Conservation (phyloP, 371 early-diverging fungal species). For the Mortierella sp. region DNA sequence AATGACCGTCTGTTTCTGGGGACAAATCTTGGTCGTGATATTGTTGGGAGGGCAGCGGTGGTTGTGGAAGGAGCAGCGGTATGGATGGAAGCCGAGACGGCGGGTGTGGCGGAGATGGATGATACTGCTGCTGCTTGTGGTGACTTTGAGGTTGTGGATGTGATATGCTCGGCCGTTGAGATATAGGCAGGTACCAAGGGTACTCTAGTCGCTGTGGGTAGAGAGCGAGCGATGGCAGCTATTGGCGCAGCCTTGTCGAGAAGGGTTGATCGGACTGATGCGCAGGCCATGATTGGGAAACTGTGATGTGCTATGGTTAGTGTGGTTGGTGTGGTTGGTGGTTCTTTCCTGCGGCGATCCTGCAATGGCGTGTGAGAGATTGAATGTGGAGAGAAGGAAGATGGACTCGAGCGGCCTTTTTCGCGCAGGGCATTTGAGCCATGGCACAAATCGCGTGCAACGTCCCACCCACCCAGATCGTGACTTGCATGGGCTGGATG, state of each 20-base stretch:
- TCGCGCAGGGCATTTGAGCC: too few species aligned
- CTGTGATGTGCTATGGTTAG: too few species aligned
- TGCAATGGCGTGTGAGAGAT: too few species aligned
- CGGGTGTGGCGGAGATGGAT: neutral
- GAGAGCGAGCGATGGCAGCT: slow-evolving; percentile 18
- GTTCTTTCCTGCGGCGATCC: too few species aligned
- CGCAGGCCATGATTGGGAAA: slow-evolving; percentile 27
- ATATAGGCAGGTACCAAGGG: slow-evolving; percentile 2
- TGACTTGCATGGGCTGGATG: too few species aligned
- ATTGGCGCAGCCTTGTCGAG: slow-evolving; percentile 33
- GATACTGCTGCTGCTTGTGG: neutral
- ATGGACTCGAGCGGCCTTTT: too few species aligned
- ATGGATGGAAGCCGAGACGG: neutral
- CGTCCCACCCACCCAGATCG: too few species aligned
- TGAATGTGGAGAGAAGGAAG: too few species aligned
- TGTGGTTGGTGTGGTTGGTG: neutral
- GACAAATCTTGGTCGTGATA: slow-evolving; percentile 23
- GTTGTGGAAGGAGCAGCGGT: slow-evolving; percentile 9
- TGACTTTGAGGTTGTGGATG: neutral
- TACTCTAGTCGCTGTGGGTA: slow-evolving; percentile 2
- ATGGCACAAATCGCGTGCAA: too few species aligned
- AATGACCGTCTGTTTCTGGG: slow-evolving; percentile 41
- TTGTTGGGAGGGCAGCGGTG: slow-evolving; percentile 5
- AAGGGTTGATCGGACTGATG: slow-evolving; percentile 31
- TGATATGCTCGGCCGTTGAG: neutral